These are phyloP conservation scores for Diaporthe destruens DNA, from an alignment of 2,329 filamentous ascomycete genomes.

Conservation along the genomic window DNA sequence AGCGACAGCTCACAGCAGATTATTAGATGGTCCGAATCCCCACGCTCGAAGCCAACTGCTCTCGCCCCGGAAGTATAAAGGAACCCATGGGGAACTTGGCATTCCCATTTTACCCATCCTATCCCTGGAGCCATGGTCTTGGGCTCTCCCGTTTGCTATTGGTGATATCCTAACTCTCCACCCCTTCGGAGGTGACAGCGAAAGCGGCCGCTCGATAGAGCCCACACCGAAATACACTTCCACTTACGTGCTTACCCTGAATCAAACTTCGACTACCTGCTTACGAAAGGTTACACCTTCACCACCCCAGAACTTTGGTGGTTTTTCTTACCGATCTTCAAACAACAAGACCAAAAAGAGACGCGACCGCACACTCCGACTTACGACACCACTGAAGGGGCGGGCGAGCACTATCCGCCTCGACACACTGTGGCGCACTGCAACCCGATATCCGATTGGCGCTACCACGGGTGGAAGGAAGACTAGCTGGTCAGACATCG, in stretches of 20 bases:
- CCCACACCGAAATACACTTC: constrained; percentile 8
- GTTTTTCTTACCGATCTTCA: background rate
- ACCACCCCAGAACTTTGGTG: background rate
- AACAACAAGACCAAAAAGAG: background rate
- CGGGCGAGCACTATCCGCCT: constrained; percentile 6
- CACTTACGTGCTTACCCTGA: background rate
- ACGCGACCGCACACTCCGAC: constrained; percentile 12
- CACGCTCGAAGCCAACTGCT: background rate
- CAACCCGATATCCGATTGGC: constrained; percentile 24
- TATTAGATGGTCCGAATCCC: background rate
- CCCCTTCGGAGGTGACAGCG: background rate
- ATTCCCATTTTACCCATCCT: background rate
- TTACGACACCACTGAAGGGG: constrained; percentile 11
- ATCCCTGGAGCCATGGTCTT: background rate
- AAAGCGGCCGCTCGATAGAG: background rate
- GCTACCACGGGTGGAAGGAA: background rate
- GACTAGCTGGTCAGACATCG: constrained; percentile 11
- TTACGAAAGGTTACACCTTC: background rate
- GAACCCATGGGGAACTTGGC: background rate
- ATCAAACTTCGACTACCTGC: background rate
- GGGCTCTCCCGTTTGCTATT: background rate
- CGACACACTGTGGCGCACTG: background rate
- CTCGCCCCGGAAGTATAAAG: background rate
- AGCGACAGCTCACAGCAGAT: background rate
- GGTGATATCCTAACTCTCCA: background rate